Evolutionary conservation across 345 rosid species (phyloP).

Genomic region (Bretschneidera sinensis): DNA sequence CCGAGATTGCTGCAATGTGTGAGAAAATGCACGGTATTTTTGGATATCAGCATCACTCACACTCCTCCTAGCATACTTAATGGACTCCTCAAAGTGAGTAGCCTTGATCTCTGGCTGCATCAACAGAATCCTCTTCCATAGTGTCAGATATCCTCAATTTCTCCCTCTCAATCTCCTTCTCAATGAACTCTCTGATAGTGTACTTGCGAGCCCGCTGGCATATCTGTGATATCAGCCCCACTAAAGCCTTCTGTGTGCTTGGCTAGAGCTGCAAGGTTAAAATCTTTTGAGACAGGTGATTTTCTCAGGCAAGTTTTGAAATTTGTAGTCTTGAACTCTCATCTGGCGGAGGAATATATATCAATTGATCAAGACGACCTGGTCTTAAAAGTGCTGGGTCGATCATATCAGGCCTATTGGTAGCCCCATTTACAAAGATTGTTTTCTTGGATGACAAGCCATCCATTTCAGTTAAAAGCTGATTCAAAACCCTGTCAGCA

Average conservation of each 20-base stretch:
- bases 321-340: slow-evolving; percentile 53
- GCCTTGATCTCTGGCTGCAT: slow-evolving; percentile 35
- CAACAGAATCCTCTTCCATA: slow-evolving; percentile 50
- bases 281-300: slow-evolving; percentile 49
- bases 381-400: slow-evolving; percentile 60
- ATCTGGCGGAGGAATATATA: slow-evolving; percentile 67
- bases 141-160: slow-evolving; percentile 24
- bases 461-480: slow-evolving; percentile 71
- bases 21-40: slow-evolving; percentile 31
- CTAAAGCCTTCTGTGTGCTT: slow-evolving; percentile 58
- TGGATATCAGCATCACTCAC: too few species aligned
- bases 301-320: slow-evolving; percentile 58
- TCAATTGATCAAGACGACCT: slow-evolving; percentile 62
- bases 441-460: slow-evolving; percentile 66
- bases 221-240: slow-evolving; percentile 67
- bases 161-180: slow-evolving; percentile 42
- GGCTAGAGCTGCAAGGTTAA: slow-evolving; percentile 56
- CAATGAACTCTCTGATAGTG: slow-evolving; percentile 63
- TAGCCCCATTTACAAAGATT: slow-evolving; percentile 65
- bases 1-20: slow-evolving; percentile 28
- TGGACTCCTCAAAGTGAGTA: slow-evolving; percentile 28
- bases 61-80: slow-evolving; percentile 26
- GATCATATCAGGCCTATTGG: slow-evolving; percentile 67
- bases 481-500: slow-evolving; percentile 67
- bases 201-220: slow-evolving; percentile 64